phyloP scores from a whole-genome alignment of 768 basidiomycete genomes.

The Lepiota venenata region DNA sequence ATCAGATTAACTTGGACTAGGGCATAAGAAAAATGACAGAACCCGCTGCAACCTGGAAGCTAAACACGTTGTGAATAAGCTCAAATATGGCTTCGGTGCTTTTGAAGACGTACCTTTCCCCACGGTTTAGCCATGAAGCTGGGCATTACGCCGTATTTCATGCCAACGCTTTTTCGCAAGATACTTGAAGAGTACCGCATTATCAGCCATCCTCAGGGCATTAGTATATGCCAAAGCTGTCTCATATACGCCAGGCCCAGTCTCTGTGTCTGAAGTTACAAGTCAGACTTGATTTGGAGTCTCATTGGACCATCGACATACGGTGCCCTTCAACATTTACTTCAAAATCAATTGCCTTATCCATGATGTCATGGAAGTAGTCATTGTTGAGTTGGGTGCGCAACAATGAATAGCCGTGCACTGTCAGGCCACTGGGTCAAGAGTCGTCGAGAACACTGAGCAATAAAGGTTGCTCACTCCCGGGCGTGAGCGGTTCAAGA shows the following conservation, averaged over 20 bases:
- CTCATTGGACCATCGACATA: conserved; percentile 28
- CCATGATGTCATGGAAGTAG: conserved; percentile 89
- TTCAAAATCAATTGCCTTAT: conserved; percentile 66
- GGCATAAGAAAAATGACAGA: conserved; percentile 9
- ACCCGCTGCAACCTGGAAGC: conserved; percentile 97
- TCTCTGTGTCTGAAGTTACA: conserved; percentile 72
- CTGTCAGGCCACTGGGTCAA: conserved; percentile 34
- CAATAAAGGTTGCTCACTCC: conserved; percentile 56
- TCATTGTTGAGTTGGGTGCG: conserved; percentile 85
- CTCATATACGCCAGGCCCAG: conserved; percentile 85
- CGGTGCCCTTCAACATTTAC: conserved; percentile 87
- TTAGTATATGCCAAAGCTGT: conserved; percentile 85
- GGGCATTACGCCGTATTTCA: conserved; percentile 84
- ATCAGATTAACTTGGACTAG: background rate
- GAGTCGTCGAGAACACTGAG: background rate
- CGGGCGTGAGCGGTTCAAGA: conserved; percentile 82
- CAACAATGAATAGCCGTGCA: conserved; percentile 96
- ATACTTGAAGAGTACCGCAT: conserved; percentile 91
- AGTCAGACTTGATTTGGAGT: background rate
- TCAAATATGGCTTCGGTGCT: background rate
- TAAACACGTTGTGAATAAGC: conserved; percentile 24
- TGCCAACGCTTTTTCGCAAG: conserved; percentile 89
- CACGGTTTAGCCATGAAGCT: conserved; percentile 99
- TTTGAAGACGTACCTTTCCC: conserved; percentile 63
- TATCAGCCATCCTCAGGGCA: conserved; percentile 83